Percentiles rank a stretch among this genome's conserved stretches.
Conservation (phyloP, 352 stramenopile genomes). For the Phytopythium helicoides region DNA sequence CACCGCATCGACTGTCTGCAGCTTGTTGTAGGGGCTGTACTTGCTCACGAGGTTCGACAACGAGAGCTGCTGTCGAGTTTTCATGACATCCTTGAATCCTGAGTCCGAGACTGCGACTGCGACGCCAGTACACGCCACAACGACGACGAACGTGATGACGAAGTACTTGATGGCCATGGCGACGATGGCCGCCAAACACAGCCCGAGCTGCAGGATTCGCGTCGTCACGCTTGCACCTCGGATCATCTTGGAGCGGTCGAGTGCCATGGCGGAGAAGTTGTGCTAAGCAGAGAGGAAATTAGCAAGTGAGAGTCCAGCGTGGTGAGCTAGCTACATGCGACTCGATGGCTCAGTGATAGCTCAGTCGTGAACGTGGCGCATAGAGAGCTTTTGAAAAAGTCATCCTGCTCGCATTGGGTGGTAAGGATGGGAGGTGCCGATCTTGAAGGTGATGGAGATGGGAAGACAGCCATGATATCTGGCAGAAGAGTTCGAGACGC, state of each 20-base stretch:
- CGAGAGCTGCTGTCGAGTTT: background rate
- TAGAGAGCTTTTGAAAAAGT: no score
- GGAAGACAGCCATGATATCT: no score
- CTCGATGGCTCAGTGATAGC: no score
- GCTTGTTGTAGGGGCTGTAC: conserved; percentile 5
- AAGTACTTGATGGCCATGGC: conserved; percentile 8
- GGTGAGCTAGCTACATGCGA: background rate
- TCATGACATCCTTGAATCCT: background rate
- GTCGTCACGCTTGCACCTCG: background rate
- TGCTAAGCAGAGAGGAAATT: background rate
- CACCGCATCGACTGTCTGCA: conserved; percentile 2
- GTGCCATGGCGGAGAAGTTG: background rate
- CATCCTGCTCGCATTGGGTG: no score
- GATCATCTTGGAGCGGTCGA: background rate
- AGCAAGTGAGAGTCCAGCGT: background rate
- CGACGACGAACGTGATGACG: conserved; percentile 1
- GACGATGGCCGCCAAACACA: conserved; percentile 1
- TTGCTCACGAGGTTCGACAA: conserved; percentile 1
- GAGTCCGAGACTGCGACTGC: background rate
- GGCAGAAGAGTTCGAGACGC: no score
- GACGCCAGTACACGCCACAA: conserved; percentile 1
- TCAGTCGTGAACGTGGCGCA: no score
- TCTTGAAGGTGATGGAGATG: no score
- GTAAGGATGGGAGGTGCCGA: no score
- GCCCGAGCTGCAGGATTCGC: conserved; percentile 1